A percentile compares a stretch with the other conserved stretches of the same genome.
Conservation (phyloP, 1,284 basidiomycete genomes). For the Cryptococcus hybrid region DNA sequence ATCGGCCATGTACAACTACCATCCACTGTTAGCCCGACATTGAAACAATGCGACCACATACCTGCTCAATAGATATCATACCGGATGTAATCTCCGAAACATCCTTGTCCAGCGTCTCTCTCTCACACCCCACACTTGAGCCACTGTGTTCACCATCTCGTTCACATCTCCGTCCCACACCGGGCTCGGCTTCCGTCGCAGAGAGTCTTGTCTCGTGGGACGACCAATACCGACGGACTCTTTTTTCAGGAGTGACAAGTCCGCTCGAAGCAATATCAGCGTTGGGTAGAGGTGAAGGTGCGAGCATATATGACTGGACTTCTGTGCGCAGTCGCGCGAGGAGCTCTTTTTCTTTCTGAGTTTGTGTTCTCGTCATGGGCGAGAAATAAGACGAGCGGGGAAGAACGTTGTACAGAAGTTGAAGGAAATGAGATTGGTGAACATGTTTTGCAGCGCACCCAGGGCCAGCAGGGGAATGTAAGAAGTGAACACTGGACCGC, state of each 20-base stretch:
- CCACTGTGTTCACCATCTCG: conserved; percentile 35
- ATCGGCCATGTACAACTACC: conserved; percentile 41
- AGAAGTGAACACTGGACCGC: conserved; percentile 26
- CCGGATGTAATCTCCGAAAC: conserved; percentile 23
- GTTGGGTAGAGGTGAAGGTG: conserved; percentile 13
- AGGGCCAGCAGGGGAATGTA: conserved; percentile 24
- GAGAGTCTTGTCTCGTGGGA: conserved; percentile 5
- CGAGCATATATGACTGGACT: conserved; percentile 36
- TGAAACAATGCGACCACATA: conserved; percentile 8
- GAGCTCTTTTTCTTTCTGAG: conserved; percentile 44
- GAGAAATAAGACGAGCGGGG: conserved; percentile 37
- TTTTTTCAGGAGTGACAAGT: conserved; percentile 4
- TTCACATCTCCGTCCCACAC: conserved; percentile 18
- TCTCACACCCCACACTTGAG: conserved; percentile 36
- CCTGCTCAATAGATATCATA: conserved; percentile 36
- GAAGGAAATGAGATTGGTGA: conserved; percentile 41
- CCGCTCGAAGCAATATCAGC: conserved; percentile 12
- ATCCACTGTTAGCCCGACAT: neutral
- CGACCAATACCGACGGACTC: conserved; percentile 10
- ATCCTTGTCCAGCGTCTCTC: conserved; percentile 33
- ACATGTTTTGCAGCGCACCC: conserved; percentile 14
- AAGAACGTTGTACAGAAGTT: conserved; percentile 39
- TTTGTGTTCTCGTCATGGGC: conserved; percentile 29
- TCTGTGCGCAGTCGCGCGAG: conserved; percentile 53
- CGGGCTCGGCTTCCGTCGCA: conserved; percentile 33